Conservation (phyloP, 2,329 filamentous ascomycete genomes). For the Orbilia brochopaga region DNA sequence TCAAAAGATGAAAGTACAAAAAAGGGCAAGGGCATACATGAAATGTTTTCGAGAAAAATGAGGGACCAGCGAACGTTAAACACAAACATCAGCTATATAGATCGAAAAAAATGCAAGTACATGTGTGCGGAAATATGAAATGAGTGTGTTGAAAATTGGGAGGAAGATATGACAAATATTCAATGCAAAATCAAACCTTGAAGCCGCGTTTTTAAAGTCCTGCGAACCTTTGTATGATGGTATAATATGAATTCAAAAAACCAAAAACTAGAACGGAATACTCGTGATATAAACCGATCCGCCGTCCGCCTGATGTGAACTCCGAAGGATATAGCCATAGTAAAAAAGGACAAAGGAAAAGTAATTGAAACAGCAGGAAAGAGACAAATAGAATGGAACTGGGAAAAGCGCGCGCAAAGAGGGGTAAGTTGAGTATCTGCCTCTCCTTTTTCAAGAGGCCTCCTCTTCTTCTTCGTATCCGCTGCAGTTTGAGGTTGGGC, state of each 20-base stretch:
- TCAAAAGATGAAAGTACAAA: background rate
- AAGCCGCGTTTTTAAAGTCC: conserved; percentile 2
- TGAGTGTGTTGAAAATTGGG: background rate
- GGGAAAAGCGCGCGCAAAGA: background rate
- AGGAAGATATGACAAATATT: background rate
- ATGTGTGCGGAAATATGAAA: background rate
- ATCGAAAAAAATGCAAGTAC: background rate
- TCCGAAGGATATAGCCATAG: conserved; percentile 25
- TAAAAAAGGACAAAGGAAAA: background rate
- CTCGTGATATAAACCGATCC: conserved; percentile 22
- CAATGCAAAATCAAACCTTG: background rate
- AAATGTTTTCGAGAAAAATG: background rate
- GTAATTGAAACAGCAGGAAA: background rate
- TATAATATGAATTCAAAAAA: conserved; percentile 23
- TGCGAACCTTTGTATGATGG: conserved; percentile 19
- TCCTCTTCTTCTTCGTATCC: conserved; percentile 36
- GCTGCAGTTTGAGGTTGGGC: conserved; percentile 29
- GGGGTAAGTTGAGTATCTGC: background rate
- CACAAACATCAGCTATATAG: background rate
- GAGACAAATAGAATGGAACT: background rate
- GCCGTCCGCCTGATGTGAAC: conserved; percentile 24
- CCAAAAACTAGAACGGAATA: background rate
- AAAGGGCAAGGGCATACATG: background rate
- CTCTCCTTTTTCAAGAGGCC: conserved; percentile 9
- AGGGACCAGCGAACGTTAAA: background rate